A percentile compares a stretch with the other conserved stretches of the same genome.
These are phyloP conservation scores for Pichia insulana DNA, from an alignment of 805 yeast species.

Conservation along the genomic window DNA sequence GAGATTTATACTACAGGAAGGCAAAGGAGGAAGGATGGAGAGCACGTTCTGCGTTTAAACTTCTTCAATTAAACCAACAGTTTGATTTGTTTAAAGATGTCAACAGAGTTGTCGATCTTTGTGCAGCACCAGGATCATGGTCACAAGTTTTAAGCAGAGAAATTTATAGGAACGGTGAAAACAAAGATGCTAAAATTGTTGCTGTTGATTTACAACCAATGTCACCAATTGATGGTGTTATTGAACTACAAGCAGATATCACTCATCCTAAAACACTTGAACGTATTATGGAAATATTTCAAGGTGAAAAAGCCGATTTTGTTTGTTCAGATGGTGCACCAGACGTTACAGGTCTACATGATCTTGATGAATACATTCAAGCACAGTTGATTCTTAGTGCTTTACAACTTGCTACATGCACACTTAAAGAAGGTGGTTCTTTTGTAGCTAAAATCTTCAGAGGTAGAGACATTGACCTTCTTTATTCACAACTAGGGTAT, in stretches of 20 bases:
- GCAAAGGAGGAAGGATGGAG: slow-evolving; percentile 98
- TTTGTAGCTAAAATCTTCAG: slow-evolving; percentile 96
- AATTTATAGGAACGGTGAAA: slow-evolving; percentile 33
- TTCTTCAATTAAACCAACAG: slow-evolving; percentile 84
- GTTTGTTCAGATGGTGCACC: slow-evolving; percentile 98
- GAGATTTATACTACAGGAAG: slow-evolving; percentile 84
- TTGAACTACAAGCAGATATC: slow-evolving; percentile 89
- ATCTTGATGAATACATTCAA: slow-evolving; percentile 92
- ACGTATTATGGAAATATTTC: slow-evolving; percentile 70
- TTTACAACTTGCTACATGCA: slow-evolving; percentile 80
- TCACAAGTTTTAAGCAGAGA: slow-evolving; percentile 83
- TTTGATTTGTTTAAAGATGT: slow-evolving; percentile 72
- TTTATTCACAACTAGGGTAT: slow-evolving; percentile 86
- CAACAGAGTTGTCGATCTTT: slow-evolving; percentile 82
- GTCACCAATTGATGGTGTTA: slow-evolving; percentile 91
- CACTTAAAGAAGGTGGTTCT: slow-evolving; percentile 80
- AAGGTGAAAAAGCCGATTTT: slow-evolving; percentile 89
- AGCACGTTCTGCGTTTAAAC: slow-evolving; percentile 92
- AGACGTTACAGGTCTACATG: slow-evolving; percentile 96
- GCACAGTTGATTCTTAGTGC: slow-evolving; percentile 92
- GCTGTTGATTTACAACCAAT: slow-evolving; percentile 96
- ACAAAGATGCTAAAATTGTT: slow-evolving; percentile 50
- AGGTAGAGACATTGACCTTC: slow-evolving; percentile 89
- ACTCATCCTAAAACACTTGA: slow-evolving; percentile 88
- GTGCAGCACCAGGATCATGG: slow-evolving; percentile 99